Conservation (phyloP, 1,284 basidiomycete species). For the Ustilago vetiveriae region DNA sequence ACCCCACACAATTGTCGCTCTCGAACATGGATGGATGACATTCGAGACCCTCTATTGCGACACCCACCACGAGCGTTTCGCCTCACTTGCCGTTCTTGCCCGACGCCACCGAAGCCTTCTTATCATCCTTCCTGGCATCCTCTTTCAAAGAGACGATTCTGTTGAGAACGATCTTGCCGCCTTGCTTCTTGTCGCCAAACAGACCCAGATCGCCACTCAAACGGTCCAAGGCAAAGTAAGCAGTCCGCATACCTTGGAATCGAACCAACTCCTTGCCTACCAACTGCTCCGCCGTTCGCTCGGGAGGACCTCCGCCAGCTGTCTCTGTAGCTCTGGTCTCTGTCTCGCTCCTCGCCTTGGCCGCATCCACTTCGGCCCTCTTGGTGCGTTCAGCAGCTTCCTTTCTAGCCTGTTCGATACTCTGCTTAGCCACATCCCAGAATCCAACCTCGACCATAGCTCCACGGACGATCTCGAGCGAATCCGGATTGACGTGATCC, state of each 20-base stretch:
- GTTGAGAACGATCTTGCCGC: constrained; percentile 86
- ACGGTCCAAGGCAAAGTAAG: constrained; percentile 93
- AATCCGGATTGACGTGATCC: constrained; percentile 80
- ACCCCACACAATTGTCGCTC: no score
- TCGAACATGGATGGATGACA: no score
- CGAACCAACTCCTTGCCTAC: constrained; percentile 91
- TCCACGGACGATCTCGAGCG: constrained; percentile 79
- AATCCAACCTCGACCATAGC: constrained; percentile 91
- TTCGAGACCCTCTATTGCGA: no score
- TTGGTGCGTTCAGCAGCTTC: constrained; percentile 73
- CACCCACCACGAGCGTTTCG: no score
- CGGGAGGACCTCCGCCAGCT: constrained; percentile 39
- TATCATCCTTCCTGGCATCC: constrained; percentile 70
- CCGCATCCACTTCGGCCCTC: constrained; percentile 69
- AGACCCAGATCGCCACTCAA: constrained; percentile 69
- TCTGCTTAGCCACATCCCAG: constrained; percentile 80
- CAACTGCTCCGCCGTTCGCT: constrained; percentile 77
- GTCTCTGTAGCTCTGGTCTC: constrained; percentile 13
- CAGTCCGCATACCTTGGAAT: constrained; percentile 95
- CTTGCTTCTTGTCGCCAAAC: constrained; percentile 70
- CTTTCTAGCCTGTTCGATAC: constrained; percentile 75
- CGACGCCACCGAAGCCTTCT: constrained; percentile 8
- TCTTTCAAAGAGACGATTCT: constrained; percentile 95
- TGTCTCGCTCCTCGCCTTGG: constrained; percentile 34
- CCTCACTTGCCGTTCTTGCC: constrained; percentile 29